Conservation (phyloP, 1,284 basidiomycete genomes). For the Ceratobasidium papillatum region DNA sequence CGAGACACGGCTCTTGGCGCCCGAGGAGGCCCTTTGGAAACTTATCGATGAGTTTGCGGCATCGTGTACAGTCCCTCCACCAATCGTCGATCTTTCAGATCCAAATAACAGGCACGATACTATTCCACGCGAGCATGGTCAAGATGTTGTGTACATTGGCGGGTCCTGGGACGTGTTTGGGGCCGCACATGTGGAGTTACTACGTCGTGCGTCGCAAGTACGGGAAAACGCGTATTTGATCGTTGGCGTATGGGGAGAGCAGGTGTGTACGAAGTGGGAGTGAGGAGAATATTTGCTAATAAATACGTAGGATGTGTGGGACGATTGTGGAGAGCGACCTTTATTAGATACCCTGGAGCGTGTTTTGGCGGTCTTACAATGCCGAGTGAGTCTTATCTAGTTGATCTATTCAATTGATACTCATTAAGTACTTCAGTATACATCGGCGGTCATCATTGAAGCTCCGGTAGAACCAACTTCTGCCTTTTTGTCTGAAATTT, state of each 20-base stretch:
- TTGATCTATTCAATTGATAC: too few relatives aligned
- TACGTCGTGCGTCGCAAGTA: conserved; percentile 40
- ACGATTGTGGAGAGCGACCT: conserved; percentile 41
- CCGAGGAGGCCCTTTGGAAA: conserved; percentile 35
- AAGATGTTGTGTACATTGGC: conserved; percentile 44
- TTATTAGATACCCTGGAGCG: conserved; percentile 44
- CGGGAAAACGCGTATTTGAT: conserved; percentile 34
- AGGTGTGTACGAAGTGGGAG: conserved; percentile 31
- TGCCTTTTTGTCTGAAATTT: conserved; percentile 29
- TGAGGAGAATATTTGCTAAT: neutral
- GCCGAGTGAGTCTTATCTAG: conserved; percentile 39
- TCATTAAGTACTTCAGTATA: conserved; percentile 11
- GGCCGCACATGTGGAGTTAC: conserved; percentile 45
- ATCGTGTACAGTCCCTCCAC: conserved; percentile 20
- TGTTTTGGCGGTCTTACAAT: conserved; percentile 46
- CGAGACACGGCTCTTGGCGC: conserved; percentile 19
- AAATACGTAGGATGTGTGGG: conserved; percentile 40
- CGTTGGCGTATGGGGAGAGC: conserved; percentile 46
- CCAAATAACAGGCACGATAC: conserved; percentile 20
- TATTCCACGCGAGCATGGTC: conserved; percentile 18
- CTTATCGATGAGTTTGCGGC: conserved; percentile 42
- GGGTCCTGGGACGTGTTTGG: conserved; percentile 47
- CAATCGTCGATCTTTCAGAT: conserved; percentile 42
- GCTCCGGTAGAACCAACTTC: conserved; percentile 17
- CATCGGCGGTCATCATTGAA: conserved; percentile 33